Percentiles rank a stretch among this genome's conserved stretches.
phyloP scores from a whole-genome alignment of 768 basidiomycete genomes.

The Termitomyces heimii region DNA sequence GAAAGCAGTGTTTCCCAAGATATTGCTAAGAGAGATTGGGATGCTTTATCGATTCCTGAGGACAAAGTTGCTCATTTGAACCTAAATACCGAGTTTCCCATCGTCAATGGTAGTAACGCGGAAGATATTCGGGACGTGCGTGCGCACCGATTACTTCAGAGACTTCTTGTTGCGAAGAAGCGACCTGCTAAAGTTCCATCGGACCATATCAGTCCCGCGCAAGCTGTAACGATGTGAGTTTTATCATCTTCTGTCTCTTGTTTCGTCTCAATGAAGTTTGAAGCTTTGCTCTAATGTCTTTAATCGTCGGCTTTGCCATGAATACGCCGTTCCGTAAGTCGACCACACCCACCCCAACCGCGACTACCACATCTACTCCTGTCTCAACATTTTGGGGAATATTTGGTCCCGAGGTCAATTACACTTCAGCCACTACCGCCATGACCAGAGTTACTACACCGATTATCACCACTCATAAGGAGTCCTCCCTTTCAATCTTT shows the following conservation, averaged over 20 bases:
- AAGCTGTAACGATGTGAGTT: conserved; percentile 64
- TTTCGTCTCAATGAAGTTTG: conserved; percentile 1
- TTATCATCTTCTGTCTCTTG: conserved; percentile 6
- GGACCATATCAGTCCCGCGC: conserved; percentile 43
- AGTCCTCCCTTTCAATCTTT: conserved; percentile 47
- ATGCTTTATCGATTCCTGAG: conserved; percentile 33
- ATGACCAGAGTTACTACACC: conserved; percentile 24
- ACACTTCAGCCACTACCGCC: conserved; percentile 25
- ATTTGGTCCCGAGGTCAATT: conserved; percentile 33
- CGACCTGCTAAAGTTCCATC: conserved; percentile 28
- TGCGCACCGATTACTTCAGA: conserved; percentile 40
- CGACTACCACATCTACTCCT: conserved; percentile 23
- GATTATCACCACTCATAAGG: conserved; percentile 36
- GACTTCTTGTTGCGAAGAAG: conserved; percentile 33
- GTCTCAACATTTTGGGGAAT: conserved; percentile 32
- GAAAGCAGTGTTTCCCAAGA: conserved; percentile 16
- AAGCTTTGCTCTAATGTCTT: conserved; percentile 64
- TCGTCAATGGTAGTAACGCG: conserved; percentile 46
- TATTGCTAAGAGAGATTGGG: conserved; percentile 37
- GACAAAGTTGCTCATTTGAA: conserved; percentile 34
- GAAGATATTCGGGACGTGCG: conserved; percentile 33
- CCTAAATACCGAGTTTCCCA: conserved; percentile 21
- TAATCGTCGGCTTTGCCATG: conserved; percentile 58
- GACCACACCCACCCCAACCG: conserved; percentile 22
- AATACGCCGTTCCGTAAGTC: conserved; percentile 39